Percentiles rank a stretch among this genome's conserved stretches.
These are phyloP conservation scores for Hymenoscyphus fructigenus DNA, from an alignment of 2,329 filamentous ascomycete species.

Conservation along the genomic window DNA sequence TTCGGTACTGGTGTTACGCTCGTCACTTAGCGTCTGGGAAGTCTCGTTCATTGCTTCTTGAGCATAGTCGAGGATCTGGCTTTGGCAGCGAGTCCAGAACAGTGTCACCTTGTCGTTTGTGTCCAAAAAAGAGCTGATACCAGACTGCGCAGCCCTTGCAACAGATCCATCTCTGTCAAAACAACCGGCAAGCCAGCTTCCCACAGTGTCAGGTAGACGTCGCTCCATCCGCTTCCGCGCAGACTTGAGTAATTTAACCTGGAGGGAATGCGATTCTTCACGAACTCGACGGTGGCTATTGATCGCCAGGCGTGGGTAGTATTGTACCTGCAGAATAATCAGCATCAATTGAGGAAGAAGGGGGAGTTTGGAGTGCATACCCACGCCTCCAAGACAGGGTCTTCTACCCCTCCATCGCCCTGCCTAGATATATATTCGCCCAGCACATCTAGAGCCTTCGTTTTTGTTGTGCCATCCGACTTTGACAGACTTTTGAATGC, in stretches of 20 bases:
- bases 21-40: conserved; percentile 79
- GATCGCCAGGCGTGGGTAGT: conserved; percentile 88
- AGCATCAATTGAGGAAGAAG: conserved; percentile 31
- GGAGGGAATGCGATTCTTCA: conserved; percentile 77
- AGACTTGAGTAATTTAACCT: conserved; percentile 60
- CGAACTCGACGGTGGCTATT: conserved; percentile 86
- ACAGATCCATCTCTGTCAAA: conserved; percentile 83
- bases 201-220: conserved; percentile 73
- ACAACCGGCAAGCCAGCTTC: conserved; percentile 85
- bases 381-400: conserved; percentile 85
- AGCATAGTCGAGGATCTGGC: conserved; percentile 78
- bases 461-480: conserved; percentile 89
- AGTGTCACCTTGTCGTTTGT: conserved; percentile 74
- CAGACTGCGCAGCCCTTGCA: conserved; percentile 72
- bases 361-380: conserved; percentile 47
- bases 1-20: conserved; percentile 77
- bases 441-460: conserved; percentile 86
- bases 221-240: conserved; percentile 81
- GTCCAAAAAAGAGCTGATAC: conserved; percentile 71
- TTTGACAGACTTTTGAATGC: conserved; percentile 92
- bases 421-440: conserved; percentile 59
- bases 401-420: conserved; percentile 65
- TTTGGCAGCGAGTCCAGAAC: conserved; percentile 81
- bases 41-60: conserved; percentile 79
- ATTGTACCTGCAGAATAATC: conserved; percentile 62